Evolutionary conservation across 345 rosid genomes (phyloP), one percentile per base, ranked within the genome.

Genomic region (Acer yangbiense): DNA sequence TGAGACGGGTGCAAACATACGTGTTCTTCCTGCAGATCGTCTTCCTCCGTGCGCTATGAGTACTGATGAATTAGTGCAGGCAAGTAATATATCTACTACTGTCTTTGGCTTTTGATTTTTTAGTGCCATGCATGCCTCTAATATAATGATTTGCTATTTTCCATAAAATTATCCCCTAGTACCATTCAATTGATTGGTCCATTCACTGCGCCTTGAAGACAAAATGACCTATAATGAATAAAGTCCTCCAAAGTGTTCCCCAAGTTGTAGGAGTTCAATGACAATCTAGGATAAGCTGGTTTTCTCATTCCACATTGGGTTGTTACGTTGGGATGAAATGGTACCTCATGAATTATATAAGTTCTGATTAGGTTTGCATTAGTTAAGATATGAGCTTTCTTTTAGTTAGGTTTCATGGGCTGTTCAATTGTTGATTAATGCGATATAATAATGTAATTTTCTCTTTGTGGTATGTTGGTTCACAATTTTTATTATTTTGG

Each of bases 1-100:
- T 14, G 91, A 86, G 71, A 87, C 90, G 0, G 89, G 88, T 43
- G 94, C 89, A 43, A 83, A 61, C 77, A 86, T 89, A 60, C 89
- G 91, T 41, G 86, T 89, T 62, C 91, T 89, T 80, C 83, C 88
- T 9, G 77, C 82, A 25, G 89, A 87, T 60, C 87, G 79, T 71
- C 87, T 90, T 64, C 90, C 91, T 46, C 68, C 84, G 12, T 87
- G 89, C 80, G 94, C 92, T 46, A 72, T 81, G 85, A 76, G 52
- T 64, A 81, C 89, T 3, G 94, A 89, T 75, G 94, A 90, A 73
- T 70, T 89, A 80, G 91, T 90, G 67, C 94, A 87, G 90, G 94
- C 89, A 73, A 73, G 94, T 89, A 72, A 74, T 27, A 23, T 83
- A 52, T 74, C 54, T 77, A 57, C 57, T 55, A 60, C 17, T 18